These are phyloP conservation scores for Perkinsela sp. DNA, from an alignment of 208 protist genomes.

Conservation along the genomic window DNA sequence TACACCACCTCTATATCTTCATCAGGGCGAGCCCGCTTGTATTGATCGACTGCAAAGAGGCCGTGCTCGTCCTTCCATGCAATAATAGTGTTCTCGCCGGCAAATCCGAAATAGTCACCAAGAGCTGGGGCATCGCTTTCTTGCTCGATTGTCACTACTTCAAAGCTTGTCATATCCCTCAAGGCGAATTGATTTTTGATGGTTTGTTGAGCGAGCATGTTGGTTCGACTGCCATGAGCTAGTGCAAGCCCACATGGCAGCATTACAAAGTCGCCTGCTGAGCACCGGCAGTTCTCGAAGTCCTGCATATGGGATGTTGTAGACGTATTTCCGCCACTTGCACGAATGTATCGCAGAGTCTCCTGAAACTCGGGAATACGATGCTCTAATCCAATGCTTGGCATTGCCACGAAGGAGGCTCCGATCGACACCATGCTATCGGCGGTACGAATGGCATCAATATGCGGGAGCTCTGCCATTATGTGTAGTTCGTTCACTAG, in stretches of 20 bases:
- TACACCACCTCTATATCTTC: constrained; percentile 26
- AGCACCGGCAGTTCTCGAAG: constrained; percentile 35
- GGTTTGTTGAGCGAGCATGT: constrained; percentile 28
- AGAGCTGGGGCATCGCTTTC: constrained; percentile 55
- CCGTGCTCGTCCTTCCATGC: constrained; percentile 68
- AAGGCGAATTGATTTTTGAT: constrained; percentile 34
- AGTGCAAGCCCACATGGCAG: constrained; percentile 44
- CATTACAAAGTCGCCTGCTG: constrained; percentile 53
- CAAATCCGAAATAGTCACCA: constrained; percentile 66
- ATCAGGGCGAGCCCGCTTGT: constrained; percentile 14
- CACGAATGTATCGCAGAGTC: constrained; percentile 49
- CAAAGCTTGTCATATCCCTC: constrained; percentile 12
- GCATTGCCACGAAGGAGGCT: constrained; percentile 40
- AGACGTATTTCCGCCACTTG: constrained; percentile 31
- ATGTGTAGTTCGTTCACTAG: constrained; percentile 60
- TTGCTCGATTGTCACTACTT: constrained; percentile 54
- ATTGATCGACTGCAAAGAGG: constrained; percentile 53
- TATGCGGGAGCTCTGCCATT: constrained; percentile 29
- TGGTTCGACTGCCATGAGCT: constrained; percentile 50
- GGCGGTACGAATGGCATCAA: constrained; percentile 34
- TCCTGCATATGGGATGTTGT: constrained; percentile 31
- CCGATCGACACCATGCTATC: constrained; percentile 41
- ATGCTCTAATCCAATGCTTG: constrained; percentile 39
- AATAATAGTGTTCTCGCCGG: constrained; percentile 41
- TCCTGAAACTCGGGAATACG: constrained; percentile 48